phyloP scores from a whole-genome alignment of 805 yeast species.

The Hanseniaspora opuntiae region DNA sequence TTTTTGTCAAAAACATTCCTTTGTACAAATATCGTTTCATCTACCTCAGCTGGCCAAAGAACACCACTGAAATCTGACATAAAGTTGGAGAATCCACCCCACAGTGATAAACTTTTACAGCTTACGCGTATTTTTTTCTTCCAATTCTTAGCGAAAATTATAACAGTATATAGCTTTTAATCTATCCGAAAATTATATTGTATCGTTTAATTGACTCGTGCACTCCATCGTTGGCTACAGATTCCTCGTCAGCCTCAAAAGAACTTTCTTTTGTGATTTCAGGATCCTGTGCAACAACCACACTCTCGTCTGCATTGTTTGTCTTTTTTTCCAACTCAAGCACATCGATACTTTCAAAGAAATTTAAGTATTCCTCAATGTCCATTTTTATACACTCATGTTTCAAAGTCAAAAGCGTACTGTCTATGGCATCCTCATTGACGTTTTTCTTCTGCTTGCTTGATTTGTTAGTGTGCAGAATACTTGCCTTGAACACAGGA shows the following conservation, averaged over 20 bases:
- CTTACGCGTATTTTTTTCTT: no score
- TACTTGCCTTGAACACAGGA: slow-evolving; percentile 5
- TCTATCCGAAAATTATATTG: background rate
- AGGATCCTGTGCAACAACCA: background rate
- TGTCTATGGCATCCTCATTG: background rate
- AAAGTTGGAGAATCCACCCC: no score
- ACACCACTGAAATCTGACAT: no score
- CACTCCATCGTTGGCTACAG: background rate
- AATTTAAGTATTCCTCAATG: background rate
- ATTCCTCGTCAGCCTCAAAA: background rate
- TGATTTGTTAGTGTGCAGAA: slow-evolving; percentile 1
- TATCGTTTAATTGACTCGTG: slow-evolving; percentile 1
- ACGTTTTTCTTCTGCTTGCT: background rate
- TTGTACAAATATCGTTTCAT: no score
- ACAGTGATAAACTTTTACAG: no score
- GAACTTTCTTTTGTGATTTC: background rate
- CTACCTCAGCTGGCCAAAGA: no score
- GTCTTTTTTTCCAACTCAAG: background rate
- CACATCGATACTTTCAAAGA: slow-evolving; percentile 1
- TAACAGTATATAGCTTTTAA: no score
- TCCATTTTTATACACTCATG: slow-evolving; percentile 5
- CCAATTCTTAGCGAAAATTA: no score
- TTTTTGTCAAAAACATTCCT: no score
- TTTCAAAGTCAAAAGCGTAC: background rate
- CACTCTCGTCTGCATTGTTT: background rate